These are phyloP conservation scores for Plasmodium reichenowi DNA, from an alignment of 169 alveolate species.

Conservation along the genomic window DNA sequence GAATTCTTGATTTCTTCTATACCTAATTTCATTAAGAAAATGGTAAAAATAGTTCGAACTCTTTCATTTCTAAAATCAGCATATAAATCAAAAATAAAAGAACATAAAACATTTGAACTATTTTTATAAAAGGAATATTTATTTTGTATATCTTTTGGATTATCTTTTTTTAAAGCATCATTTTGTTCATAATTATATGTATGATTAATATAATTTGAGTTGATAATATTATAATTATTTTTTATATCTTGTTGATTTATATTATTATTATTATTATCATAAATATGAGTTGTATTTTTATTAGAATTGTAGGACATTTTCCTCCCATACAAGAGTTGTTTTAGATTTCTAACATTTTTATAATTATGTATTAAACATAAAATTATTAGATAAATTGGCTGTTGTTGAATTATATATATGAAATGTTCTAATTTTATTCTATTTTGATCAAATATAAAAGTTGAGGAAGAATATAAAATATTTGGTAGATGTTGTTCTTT, in stretches of 20 bases:
- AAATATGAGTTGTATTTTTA: neutral
- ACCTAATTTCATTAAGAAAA: conserved; percentile 65
- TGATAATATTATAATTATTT: neutral
- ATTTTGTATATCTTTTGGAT: neutral
- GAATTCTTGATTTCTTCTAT: conserved; percentile 61
- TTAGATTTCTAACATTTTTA: neutral
- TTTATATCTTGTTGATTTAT: neutral
- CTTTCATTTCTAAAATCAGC: conserved; percentile 36
- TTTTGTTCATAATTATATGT: conserved; percentile 13
- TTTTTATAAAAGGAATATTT: conserved; percentile 32
- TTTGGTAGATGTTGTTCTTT: conserved; percentile 18
- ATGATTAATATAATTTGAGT: neutral
- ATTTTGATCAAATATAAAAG: conserved; percentile 30
- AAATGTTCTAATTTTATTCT: conserved; percentile 32
- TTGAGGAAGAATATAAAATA: conserved; percentile 18
- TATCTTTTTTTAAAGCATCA: neutral
- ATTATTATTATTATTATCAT: neutral
- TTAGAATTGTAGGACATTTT: neutral
- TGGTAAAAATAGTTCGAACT: conserved; percentile 48
- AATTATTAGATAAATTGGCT: conserved; percentile 76
- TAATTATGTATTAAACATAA: conserved; percentile 61
- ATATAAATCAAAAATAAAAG: conserved; percentile 71
- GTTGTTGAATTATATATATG: conserved; percentile 78
- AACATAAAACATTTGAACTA: conserved; percentile 38
- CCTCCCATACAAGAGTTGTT: neutral